phyloP scores from a whole-genome alignment of 805 yeast species.

The Cyberlindnera xylosilytica region DNA sequence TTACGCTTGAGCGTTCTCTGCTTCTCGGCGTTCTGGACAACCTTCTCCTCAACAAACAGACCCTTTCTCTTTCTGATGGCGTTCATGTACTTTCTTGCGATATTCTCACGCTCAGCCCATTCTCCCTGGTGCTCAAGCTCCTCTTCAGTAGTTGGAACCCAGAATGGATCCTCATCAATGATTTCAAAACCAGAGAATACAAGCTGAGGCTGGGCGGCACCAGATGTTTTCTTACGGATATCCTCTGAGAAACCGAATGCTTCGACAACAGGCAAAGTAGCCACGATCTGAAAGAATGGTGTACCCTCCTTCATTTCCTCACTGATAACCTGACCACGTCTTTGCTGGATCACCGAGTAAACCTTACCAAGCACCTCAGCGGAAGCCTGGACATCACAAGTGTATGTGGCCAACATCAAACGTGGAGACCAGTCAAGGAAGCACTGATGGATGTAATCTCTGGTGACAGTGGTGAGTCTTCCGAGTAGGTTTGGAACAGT shows the following conservation, averaged over 20 bases:
- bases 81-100: constrained; percentile 86
- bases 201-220: constrained; percentile 95
- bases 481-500: constrained; percentile 55
- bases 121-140: constrained; percentile 94
- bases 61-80: constrained; percentile 83
- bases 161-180: constrained; percentile 91
- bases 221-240: constrained; percentile 87
- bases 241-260: constrained; percentile 97
- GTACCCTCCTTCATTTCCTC: constrained; percentile 99
- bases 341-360: constrained; percentile 85
- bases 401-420: constrained; percentile 85
- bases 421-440: constrained; percentile 86
- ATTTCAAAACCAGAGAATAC: constrained; percentile 86
- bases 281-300: constrained; percentile 85
- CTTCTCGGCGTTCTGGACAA: constrained; percentile 88
- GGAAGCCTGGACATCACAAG: constrained; percentile 93
- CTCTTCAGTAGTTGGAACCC: constrained; percentile 98
- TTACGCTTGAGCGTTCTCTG: constrained; percentile 84
- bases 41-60: constrained; percentile 82
- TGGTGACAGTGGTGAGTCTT: constrained; percentile 65
- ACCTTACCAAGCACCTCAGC: constrained; percentile 95
- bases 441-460: constrained; percentile 68
- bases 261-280: constrained; percentile 87
- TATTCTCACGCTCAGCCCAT: constrained; percentile 85
- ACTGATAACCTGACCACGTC: constrained; percentile 79